phyloP scores from a whole-genome alignment of 352 stramenopile genomes.

The Phytopythium delawarense region DNA sequence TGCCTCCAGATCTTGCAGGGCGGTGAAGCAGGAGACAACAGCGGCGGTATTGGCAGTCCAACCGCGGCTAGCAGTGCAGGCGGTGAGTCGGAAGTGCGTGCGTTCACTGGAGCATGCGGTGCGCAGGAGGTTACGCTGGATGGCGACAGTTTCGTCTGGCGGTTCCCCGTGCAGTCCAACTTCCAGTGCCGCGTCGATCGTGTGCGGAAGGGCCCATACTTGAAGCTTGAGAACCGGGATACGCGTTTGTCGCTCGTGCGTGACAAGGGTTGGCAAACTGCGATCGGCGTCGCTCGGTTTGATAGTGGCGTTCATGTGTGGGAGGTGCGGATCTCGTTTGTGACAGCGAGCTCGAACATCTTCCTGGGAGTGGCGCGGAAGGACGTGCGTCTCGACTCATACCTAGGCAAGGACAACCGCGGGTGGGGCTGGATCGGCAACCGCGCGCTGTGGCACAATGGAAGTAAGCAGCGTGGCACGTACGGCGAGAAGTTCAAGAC shows the following conservation, averaged over 20 bases:
- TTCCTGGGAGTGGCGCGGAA: conserved; percentile 84
- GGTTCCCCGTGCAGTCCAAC: conserved; percentile 85
- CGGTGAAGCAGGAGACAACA: conserved; percentile 24
- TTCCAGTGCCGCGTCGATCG: conserved; percentile 87
- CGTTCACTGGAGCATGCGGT: conserved; percentile 81
- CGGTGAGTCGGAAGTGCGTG: conserved; percentile 72
- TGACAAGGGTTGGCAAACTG: conserved; percentile 89
- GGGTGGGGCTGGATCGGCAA: conserved; percentile 91
- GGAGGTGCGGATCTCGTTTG: conserved; percentile 85
- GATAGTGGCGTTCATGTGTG: conserved; percentile 84
- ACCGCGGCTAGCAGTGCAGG: conserved; percentile 19
- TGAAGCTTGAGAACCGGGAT: conserved; percentile 87
- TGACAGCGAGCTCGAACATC: conserved; percentile 88
- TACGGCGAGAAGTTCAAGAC: conserved; percentile 92
- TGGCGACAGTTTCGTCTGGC: conserved; percentile 83
- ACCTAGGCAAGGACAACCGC: conserved; percentile 90
- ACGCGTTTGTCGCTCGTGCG: conserved; percentile 77
- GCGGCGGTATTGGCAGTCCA: conserved; percentile 9
- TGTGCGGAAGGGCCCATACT: conserved; percentile 78
- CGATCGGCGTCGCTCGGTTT: conserved; percentile 84
- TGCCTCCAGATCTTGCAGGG: conserved; percentile 86
- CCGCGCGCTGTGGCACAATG: conserved; percentile 87
- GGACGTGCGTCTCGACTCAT: conserved; percentile 84
- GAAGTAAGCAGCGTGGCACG: conserved; percentile 85
- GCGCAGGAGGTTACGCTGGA: conserved; percentile 85